A percentile compares a stretch with the other conserved stretches of the same genome.
phyloP scores from a whole-genome alignment of 139 green algal species.

The Trebouxia sp. region DNA sequence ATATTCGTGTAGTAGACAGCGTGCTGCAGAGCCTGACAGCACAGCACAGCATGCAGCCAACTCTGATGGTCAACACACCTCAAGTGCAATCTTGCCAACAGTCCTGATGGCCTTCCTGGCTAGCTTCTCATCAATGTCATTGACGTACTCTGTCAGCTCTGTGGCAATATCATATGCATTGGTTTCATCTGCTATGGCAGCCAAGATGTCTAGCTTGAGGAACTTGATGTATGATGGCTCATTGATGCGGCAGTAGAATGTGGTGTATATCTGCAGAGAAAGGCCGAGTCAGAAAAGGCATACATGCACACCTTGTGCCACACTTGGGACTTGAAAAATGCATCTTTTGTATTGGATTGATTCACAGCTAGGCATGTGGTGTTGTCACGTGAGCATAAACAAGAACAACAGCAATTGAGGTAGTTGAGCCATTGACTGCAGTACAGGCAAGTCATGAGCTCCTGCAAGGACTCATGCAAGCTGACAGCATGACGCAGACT shows the following conservation, averaged over 20 bases:
- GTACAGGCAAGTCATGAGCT: too few relatives aligned
- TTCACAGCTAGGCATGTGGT: too few relatives aligned
- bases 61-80: conserved; percentile 31
- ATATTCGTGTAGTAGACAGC: too few relatives aligned
- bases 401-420: too few relatives aligned
- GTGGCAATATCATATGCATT: conserved; percentile 95
- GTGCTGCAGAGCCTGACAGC: too few relatives aligned
- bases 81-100: conserved; percentile 73
- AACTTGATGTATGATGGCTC: conserved; percentile 95
- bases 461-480: not conserved
- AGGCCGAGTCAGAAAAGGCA: not conserved
- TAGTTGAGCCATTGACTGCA: too few relatives aligned
- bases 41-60: too few relatives aligned
- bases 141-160: conserved; percentile 83
- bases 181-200: conserved; percentile 71
- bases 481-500: not conserved
- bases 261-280: conserved; percentile 64
- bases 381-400: not conserved
- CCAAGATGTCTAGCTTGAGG: conserved; percentile 93
- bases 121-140: conserved; percentile 71
- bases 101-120: conserved; percentile 74
- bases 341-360: too few relatives aligned
- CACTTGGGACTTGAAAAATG: too few relatives aligned
- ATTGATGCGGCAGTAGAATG: conserved; percentile 91
- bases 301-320: too few relatives aligned